Conservation (phyloP, 768 basidiomycete genomes). For the Suillus subalutaceus region DNA sequence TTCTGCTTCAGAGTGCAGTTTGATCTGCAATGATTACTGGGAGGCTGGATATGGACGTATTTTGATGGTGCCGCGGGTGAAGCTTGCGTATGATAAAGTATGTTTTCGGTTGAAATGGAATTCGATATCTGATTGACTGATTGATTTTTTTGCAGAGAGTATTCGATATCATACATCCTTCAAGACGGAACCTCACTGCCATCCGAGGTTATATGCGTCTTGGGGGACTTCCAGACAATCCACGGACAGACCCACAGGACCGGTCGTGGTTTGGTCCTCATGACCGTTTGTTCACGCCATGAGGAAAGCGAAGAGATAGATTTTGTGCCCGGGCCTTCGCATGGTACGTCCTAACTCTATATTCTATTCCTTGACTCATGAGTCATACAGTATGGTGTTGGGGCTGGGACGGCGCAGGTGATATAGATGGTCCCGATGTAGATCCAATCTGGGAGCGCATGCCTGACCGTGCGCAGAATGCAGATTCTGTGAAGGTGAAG, state of each 20-base stretch:
- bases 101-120: constrained; percentile 23
- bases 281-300: constrained; percentile 86
- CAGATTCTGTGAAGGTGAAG: constrained; percentile 66
- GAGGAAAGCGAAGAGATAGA: constrained; percentile 81
- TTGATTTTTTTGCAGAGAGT: constrained; percentile 66
- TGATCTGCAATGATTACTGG: constrained; percentile 99
- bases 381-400: constrained; percentile 88
- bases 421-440: constrained; percentile 96
- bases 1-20: constrained; percentile 91
- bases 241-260: constrained; percentile 95
- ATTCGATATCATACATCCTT: constrained; percentile 92
- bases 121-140: constrained; percentile 10
- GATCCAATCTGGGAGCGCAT: constrained; percentile 96
- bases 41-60: constrained; percentile 94
- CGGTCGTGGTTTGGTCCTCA: constrained; percentile 98
- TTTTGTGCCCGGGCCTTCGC: constrained; percentile 80
- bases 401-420: constrained; percentile 99
- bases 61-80: constrained; percentile 96
- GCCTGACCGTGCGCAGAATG: constrained; percentile 61
- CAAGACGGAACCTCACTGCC: constrained; percentile 88
- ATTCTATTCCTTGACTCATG: not conserved
- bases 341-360: constrained; percentile 54
- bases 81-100: constrained; percentile 92
- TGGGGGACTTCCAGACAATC: constrained; percentile 97
- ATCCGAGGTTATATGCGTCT: constrained; percentile 92